Conservation (phyloP, 331 rosid species). For the Acacia pycnantha region DNA sequence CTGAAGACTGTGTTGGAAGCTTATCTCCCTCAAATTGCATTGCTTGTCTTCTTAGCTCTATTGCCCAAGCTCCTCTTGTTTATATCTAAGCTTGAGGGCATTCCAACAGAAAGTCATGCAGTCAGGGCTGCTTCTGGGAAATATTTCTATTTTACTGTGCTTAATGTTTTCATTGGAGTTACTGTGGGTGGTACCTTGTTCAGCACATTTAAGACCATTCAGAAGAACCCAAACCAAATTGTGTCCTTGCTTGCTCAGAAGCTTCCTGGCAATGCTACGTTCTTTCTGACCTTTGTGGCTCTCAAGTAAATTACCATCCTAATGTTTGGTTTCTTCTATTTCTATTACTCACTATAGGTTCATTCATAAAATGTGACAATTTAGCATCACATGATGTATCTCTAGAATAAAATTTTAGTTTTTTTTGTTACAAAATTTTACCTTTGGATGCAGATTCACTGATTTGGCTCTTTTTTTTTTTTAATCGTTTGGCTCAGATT, state of each 20-base stretch:
- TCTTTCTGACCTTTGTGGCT: slow-evolving; percentile 92
- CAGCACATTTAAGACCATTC: slow-evolving; percentile 48
- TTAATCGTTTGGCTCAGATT: slow-evolving; percentile 46
- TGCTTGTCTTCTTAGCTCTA: slow-evolving; percentile 74
- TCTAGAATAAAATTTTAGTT: not conserved
- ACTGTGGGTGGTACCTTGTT: slow-evolving; percentile 79
- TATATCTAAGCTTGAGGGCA: slow-evolving; percentile 81
- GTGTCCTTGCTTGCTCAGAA: slow-evolving; percentile 51
- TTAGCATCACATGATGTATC: not conserved
- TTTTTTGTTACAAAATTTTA: not conserved
- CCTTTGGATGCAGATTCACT: slow-evolving; percentile 10
- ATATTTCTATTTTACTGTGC: slow-evolving; percentile 73
- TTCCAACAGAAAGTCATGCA: slow-evolving; percentile 77
- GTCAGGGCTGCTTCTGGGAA: slow-evolving; percentile 88
- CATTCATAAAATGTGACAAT: not conserved
- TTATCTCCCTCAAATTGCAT: slow-evolving; percentile 86
- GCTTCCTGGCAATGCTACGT: slow-evolving; percentile 76
- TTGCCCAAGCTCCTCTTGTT: slow-evolving; percentile 77
- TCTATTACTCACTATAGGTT: not conserved
- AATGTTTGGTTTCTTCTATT: slow-evolving; percentile 6
- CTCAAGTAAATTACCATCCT: slow-evolving; percentile 61
- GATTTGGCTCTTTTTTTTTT: not conserved
- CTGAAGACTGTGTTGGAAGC: slow-evolving; percentile 83
- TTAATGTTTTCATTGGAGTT: slow-evolving; percentile 83
- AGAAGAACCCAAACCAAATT: slow-evolving; percentile 44